Conservation (phyloP, 2,329 filamentous ascomycete species). For the Cadophora gregata region DNA sequence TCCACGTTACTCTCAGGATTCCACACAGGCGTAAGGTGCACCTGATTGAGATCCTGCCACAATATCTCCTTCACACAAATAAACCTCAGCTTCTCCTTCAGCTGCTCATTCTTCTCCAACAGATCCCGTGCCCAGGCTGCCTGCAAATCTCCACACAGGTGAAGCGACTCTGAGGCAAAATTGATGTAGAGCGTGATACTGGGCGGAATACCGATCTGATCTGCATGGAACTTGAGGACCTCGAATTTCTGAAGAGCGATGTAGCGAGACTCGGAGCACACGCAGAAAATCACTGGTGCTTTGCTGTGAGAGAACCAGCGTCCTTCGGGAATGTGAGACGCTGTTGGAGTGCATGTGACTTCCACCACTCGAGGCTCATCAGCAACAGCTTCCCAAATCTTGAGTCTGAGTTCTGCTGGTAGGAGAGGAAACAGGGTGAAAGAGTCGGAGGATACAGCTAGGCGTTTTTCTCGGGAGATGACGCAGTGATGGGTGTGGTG, state of each 20-base stretch:
- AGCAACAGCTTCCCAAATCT: constrained; percentile 29
- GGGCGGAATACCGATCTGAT: constrained; percentile 21
- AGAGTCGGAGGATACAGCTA: constrained; percentile 1
- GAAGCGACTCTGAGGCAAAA: constrained; percentile 27
- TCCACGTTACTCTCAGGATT: not conserved
- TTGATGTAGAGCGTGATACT: constrained; percentile 28
- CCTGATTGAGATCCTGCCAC: constrained; percentile 27
- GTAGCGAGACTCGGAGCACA: constrained; percentile 34
- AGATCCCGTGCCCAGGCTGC: constrained; percentile 18
- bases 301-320: constrained; percentile 32
- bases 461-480: not conserved
- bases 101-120: constrained; percentile 27
- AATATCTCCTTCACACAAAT: constrained; percentile 23
- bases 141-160: constrained; percentile 23
- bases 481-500: constrained; percentile 29
- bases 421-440: constrained; percentile 33
- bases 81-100: constrained; percentile 25
- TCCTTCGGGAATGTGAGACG: constrained; percentile 23
- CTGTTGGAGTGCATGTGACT: constrained; percentile 27
- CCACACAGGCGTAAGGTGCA: constrained; percentile 15
- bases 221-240: constrained; percentile 38
- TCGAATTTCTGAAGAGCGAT: constrained; percentile 32
- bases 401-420: constrained; percentile 31
- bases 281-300: constrained; percentile 28
- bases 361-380: constrained; percentile 26